Conservation (phyloP, 768 basidiomycete species). For the Amanita jacksonii region DNA sequence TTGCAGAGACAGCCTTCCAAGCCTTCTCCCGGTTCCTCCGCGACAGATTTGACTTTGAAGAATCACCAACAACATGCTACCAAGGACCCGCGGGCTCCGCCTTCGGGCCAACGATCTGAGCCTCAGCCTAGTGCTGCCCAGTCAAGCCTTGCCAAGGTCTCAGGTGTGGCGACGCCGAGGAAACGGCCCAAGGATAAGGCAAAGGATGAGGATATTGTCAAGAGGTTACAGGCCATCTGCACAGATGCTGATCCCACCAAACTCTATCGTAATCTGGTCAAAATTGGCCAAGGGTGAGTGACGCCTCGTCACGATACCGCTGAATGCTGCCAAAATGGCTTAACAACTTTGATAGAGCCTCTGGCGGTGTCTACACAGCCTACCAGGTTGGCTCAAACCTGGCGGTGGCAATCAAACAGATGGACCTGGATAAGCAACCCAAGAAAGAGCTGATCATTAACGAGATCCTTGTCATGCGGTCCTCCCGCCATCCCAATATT, state of each 20-base stretch:
- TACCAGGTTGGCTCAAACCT: constrained; percentile 94
- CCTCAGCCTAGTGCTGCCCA: constrained; percentile 52
- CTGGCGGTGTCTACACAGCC: constrained; percentile 96
- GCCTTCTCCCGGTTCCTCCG: constrained; percentile 48
- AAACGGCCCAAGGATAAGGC: constrained; percentile 80
- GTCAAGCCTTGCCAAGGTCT: constrained; percentile 53
- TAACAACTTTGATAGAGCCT: constrained; percentile 52
- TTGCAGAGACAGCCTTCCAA: constrained; percentile 29
- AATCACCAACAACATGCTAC: constrained; percentile 22
- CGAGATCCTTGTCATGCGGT: constrained; percentile 98
- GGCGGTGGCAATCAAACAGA: constrained; percentile 98
- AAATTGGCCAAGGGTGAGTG: constrained; percentile 94
- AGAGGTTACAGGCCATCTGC: constrained; percentile 86
- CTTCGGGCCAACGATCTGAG: constrained; percentile 20
- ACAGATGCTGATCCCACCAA: constrained; percentile 96
- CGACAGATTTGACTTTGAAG: constrained; percentile 48
- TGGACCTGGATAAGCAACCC: constrained; percentile 99
- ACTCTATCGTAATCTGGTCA: constrained; percentile 85
- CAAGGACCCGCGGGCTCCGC: constrained; percentile 23
- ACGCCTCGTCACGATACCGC: constrained; percentile 6
- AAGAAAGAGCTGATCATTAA: constrained; percentile 99
- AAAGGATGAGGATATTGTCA: constrained; percentile 84
- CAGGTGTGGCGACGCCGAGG: constrained; percentile 74
- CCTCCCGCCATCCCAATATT: constrained; percentile 94
- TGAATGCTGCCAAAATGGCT: constrained; percentile 3